Conservation (phyloP, 129 eudicot species). For the Smallanthus sonchifolius region DNA sequence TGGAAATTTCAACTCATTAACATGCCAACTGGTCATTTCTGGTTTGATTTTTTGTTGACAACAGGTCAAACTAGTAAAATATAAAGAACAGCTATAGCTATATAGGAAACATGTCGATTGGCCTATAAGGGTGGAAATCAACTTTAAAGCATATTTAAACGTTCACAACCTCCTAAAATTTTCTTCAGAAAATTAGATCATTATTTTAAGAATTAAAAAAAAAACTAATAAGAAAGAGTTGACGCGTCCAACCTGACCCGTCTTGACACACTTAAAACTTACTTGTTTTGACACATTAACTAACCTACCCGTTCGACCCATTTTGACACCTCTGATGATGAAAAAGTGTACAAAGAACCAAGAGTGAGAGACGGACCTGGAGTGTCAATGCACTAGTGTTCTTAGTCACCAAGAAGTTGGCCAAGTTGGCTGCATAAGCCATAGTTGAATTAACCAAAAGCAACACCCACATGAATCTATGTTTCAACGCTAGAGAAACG, state of each 20-base stretch:
- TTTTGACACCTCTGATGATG: not conserved
- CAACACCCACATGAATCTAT: conserved; percentile 69
- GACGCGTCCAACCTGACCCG: not conserved
- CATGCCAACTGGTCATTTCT: not conserved
- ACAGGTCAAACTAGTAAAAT: not conserved
- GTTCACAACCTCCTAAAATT: not conserved
- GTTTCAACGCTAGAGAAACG: conserved; percentile 49
- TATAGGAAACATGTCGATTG: not conserved
- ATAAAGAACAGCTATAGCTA: not conserved
- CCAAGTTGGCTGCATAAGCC: conserved; percentile 93
- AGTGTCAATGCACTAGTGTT: conserved; percentile 97
- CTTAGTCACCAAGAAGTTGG: conserved; percentile 95
- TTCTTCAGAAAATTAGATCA: not conserved
- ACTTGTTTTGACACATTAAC: not conserved
- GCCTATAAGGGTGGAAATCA: not conserved
- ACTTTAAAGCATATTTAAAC: not conserved
- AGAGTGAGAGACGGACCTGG: conserved; percentile 52
- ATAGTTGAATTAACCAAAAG: conserved; percentile 65
- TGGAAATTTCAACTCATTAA: not conserved
- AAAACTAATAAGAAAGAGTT: not conserved
- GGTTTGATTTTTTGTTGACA: not conserved
- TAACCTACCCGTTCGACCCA: not conserved
- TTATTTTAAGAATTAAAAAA: not conserved
- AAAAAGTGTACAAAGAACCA: not conserved
- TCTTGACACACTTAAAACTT: not conserved